Percentiles rank a stretch among this genome's conserved stretches.
phyloP scores from a whole-genome alignment of 2,329 filamentous ascomycete genomes.

The Trichothecium sympodiale region DNA sequence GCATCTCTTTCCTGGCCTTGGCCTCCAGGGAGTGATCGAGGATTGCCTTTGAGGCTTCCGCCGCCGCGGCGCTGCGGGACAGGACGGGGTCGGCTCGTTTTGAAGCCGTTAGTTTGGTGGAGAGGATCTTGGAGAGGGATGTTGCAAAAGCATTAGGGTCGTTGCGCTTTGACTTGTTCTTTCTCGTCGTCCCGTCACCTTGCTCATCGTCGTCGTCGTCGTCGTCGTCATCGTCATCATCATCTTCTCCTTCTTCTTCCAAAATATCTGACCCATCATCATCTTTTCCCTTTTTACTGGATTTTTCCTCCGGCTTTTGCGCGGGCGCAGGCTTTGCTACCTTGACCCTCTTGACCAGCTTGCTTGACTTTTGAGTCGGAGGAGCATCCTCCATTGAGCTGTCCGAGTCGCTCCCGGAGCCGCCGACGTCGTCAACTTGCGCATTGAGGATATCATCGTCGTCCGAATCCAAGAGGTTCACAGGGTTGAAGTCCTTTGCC shows the following conservation, averaged over 20 bases:
- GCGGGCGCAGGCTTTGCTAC: conserved; percentile 11
- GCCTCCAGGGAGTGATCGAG: conserved; percentile 70
- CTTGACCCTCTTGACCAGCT: conserved; percentile 15
- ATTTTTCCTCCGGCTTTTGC: conserved; percentile 14
- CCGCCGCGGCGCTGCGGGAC: conserved; percentile 66
- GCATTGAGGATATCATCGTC: conserved; percentile 42
- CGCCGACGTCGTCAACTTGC: conserved; percentile 35
- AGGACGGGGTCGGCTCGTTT: conserved; percentile 87
- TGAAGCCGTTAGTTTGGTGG: conserved; percentile 72
- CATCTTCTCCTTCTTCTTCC: conserved; percentile 20
- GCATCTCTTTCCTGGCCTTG: conserved; percentile 68
- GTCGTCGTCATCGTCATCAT: conserved; percentile 27
- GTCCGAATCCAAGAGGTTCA: conserved; percentile 45
- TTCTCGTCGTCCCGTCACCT: conserved; percentile 18
- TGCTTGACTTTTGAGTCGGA: conserved; percentile 16
- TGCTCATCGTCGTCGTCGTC: conserved; percentile 21
- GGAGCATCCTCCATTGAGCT: conserved; percentile 24
- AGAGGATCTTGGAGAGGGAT: conserved; percentile 85
- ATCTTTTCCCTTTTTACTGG: conserved; percentile 13
- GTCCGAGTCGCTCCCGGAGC: conserved; percentile 23
- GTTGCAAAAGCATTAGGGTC: conserved; percentile 86
- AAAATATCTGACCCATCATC: conserved; percentile 24
- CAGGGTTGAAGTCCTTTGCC: conserved; percentile 33
- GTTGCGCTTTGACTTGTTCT: conserved; percentile 68
- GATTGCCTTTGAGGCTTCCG: conserved; percentile 59